These are phyloP conservation scores for Solanum hybrid DNA, from an alignment of 305 asterid genomes.

Conservation along the genomic window DNA sequence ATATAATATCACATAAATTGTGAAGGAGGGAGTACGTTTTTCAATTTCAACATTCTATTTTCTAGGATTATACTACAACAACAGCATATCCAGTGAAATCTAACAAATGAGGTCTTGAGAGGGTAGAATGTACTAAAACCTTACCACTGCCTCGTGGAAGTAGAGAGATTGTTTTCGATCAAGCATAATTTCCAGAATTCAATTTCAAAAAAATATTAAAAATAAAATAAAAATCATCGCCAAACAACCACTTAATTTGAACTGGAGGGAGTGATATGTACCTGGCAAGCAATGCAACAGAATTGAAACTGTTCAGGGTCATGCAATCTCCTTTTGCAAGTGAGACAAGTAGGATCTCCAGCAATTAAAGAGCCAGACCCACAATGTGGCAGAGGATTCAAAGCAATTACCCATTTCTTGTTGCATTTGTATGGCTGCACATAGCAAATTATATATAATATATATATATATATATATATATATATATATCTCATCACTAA, in stretches of 20 bases:
- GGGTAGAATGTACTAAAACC: not conserved
- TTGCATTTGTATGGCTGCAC: constrained; percentile 22
- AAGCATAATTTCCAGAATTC: not conserved
- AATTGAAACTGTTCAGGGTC: constrained; percentile 11
- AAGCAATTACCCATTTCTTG: constrained; percentile 21
- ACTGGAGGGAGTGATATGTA: not conserved
- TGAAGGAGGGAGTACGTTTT: not conserved
- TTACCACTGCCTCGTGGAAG: not conserved
- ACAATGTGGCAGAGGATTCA: constrained; percentile 21
- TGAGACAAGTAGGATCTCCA: constrained; percentile 12
- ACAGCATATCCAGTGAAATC: not conserved
- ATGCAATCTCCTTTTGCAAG: constrained; percentile 15
- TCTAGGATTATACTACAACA: not conserved
- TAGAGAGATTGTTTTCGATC: no score
- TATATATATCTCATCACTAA: not conserved
- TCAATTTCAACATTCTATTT: not conserved
- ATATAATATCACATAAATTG: not conserved
- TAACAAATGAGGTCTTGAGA: not conserved
- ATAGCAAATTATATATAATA: not conserved
- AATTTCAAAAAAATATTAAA: not conserved
- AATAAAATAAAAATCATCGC: not conserved
- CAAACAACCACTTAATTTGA: not conserved
- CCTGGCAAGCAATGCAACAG: constrained; percentile 22
- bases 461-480: no score
- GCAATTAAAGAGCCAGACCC: constrained; percentile 17